phyloP scores from a whole-genome alignment of 306 rosid species.

The Sphenostylis stenocarpa region DNA sequence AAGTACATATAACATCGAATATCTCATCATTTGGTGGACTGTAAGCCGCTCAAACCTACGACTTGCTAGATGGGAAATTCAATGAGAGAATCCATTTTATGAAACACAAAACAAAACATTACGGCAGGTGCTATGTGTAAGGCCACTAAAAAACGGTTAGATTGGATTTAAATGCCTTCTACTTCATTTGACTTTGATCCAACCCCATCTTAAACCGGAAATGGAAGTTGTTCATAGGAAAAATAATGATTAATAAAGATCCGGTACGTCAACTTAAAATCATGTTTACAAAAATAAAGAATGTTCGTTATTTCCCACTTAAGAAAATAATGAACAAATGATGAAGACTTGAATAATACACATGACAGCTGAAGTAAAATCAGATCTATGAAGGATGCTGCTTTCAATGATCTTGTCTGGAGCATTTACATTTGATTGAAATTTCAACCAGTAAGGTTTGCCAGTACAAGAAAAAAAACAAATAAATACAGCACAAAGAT shows the following conservation, averaged over 20 bases:
- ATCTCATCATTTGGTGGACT: background rate
- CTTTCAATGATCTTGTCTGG: background rate
- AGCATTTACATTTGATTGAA: background rate
- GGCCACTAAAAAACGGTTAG: background rate
- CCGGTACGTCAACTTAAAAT: background rate
- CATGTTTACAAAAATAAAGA: background rate
- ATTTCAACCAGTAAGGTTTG: background rate
- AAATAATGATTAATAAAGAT: background rate
- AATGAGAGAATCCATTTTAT: background rate
- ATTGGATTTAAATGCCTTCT: background rate
- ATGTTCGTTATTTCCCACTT: conserved; percentile 5
- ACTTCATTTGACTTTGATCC: background rate
- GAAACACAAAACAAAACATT: background rate
- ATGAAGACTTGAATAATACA: conserved; percentile 14
- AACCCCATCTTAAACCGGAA: conserved; percentile 13
- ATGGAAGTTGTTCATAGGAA: background rate
- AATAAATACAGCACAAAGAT: background rate
- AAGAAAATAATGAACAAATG: background rate
- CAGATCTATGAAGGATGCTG: background rate
- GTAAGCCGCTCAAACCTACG: background rate
- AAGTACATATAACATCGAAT: background rate
- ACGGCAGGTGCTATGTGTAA: background rate
- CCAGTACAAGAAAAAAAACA: background rate
- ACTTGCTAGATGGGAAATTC: background rate
- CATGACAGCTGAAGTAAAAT: background rate